phyloP scores from a whole-genome alignment of 139 green algal genomes.

The Desmodesmus armatus region DNA sequence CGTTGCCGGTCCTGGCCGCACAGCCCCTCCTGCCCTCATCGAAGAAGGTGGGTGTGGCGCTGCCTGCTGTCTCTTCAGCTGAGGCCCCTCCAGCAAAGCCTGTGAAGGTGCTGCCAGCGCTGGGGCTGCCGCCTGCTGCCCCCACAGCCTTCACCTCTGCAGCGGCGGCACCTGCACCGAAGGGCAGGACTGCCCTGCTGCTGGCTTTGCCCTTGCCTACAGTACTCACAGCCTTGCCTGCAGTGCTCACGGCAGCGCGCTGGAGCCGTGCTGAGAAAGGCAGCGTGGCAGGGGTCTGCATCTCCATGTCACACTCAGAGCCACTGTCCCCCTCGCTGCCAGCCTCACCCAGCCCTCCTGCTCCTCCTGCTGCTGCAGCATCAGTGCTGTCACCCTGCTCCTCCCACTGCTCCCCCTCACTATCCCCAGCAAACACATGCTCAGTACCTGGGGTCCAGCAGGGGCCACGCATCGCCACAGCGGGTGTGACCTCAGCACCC shows the following conservation, averaged over 20 bases:
- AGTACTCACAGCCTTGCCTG: too few relatives aligned
- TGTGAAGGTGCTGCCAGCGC: conserved; percentile 4
- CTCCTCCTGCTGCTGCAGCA: background rate
- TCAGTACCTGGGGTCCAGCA: too few relatives aligned
- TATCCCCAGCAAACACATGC: too few relatives aligned
- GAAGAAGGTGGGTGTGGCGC: background rate
- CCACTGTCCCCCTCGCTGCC: too few relatives aligned
- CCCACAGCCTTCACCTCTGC: too few relatives aligned
- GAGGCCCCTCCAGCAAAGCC: background rate
- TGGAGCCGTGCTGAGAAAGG: too few relatives aligned
- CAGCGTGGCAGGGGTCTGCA: too few relatives aligned
- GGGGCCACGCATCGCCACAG: too few relatives aligned
- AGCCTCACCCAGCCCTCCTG: background rate
- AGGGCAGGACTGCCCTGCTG: background rate
- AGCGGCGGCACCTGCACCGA: background rate
- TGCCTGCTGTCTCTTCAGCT: background rate
- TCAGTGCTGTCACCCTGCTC: background rate
- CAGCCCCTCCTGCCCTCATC: too few relatives aligned
- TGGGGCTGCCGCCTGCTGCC: background rate
- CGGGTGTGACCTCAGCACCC: too few relatives aligned
- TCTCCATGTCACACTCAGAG: too few relatives aligned
- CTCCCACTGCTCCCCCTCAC: too few relatives aligned
- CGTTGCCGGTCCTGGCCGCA: background rate
- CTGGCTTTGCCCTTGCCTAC: background rate
- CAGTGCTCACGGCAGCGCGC: background rate